Base-by-base conservation (phyloP, 768 basidiomycete genomes). In the Suillus clintonianus region DNA sequence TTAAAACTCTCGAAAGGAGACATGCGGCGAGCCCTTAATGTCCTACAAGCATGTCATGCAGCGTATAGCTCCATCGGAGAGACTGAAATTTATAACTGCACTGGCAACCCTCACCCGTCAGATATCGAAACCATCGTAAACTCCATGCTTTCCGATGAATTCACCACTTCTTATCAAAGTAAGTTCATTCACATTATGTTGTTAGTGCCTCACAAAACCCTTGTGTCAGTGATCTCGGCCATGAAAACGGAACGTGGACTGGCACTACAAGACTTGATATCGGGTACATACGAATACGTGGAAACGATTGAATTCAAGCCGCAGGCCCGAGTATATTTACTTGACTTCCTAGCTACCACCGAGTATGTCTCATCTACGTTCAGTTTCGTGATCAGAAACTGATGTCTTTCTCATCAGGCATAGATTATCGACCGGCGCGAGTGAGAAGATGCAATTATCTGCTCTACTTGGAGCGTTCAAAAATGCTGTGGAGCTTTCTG, bases 11-110 rank as follows among this genome's bases (percentile, higher is more conserved):
- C 93, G 0, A 91, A 89, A 69, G 97, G 97, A 37, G 97, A 99
- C 76, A 99, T 99, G 97, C 88, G 97, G 64, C 82, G 97, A 64
- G 97, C 96, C 2, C 81, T 99, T 19, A 99, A 97, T 72, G 91
- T 99, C 34, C 81, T 99, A 22, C 97, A 99, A 79, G 97, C 97
- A 0, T 99, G 97, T 71, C 95, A 99, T 74, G 96, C 97, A 17
- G 97, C 97, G 4, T 99, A 98, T 73, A 94, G 96, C 48, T 75
- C 85, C 11, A 88, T 89, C 37, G 91, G 92, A 62, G 96, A 98
- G 78, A 87, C 88, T 0, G 95, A 97, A 66, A 87, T 99, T 27
- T 99, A 99, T 76, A 94, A 91, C 68, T 99, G 97, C 75, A 99
- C 97, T 0, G 97, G 97, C 45, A 96, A 89, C 68, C 97, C 97